A percentile compares a stretch with the other conserved stretches of the same genome.
phyloP scores from a whole-genome alignment of 2,329 filamentous ascomycete genomes.

The Capronia epimyces region DNA sequence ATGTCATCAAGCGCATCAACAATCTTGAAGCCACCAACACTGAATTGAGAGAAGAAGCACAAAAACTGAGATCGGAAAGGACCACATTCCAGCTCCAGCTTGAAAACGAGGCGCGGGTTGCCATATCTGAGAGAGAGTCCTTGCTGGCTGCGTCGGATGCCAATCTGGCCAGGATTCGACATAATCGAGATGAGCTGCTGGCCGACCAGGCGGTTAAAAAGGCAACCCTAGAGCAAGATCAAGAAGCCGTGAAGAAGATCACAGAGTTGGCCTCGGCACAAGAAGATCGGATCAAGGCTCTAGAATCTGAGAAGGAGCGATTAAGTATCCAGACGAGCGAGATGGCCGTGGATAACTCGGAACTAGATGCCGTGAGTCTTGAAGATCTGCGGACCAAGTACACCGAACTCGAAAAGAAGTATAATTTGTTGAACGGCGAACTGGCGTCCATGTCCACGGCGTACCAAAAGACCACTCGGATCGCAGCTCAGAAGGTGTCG shows the following conservation, averaged over 20 bases:
- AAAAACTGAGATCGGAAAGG: slow-evolving; percentile 78
- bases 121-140: slow-evolving; percentile 71
- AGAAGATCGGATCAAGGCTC: slow-evolving; percentile 69
- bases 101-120: slow-evolving; percentile 69
- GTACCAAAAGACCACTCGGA: slow-evolving; percentile 78
- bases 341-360: slow-evolving; percentile 22
- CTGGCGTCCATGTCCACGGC: slow-evolving; percentile 83
- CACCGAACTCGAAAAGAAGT: slow-evolving; percentile 69
- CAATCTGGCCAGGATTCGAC: slow-evolving; percentile 79
- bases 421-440: slow-evolving; percentile 78
- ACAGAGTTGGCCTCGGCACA: slow-evolving; percentile 75
- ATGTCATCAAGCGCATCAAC: slow-evolving; percentile 87
- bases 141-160: slow-evolving; percentile 75
- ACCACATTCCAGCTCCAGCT: slow-evolving; percentile 74
- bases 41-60: slow-evolving; percentile 74
- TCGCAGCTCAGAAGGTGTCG: slow-evolving; percentile 80
- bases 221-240: slow-evolving; percentile 70
- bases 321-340: slow-evolving; percentile 41
- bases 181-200: slow-evolving; percentile 75
- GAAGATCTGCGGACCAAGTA: slow-evolving; percentile 72
- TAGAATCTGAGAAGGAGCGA: slow-evolving; percentile 78
- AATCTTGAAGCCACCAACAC: slow-evolving; percentile 84
- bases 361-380: slow-evolving; percentile 44
- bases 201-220: slow-evolving; percentile 78
- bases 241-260: slow-evolving; percentile 63